Evolutionary conservation across 768 basidiomycete genomes (phyloP).

Genomic region (Trametes maxima): DNA sequence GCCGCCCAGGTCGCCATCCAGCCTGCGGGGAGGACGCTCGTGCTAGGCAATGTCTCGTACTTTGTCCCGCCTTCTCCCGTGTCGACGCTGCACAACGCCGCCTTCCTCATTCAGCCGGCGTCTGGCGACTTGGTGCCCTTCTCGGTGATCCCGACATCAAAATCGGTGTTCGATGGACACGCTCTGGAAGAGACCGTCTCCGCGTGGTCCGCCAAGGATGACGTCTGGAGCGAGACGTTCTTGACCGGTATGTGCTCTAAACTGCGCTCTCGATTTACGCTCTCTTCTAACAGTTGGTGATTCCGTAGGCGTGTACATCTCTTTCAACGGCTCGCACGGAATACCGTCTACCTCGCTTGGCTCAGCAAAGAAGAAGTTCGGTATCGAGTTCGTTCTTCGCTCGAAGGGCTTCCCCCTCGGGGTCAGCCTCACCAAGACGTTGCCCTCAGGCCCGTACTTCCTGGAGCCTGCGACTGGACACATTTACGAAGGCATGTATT

Average conservation of each 20-base stretch:
- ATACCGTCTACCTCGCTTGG: conserved; percentile 14
- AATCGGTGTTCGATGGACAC: conserved; percentile 16
- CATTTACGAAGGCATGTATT: conserved; percentile 30
- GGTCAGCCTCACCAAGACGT: conserved; percentile 13
- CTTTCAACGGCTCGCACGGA: conserved; percentile 20
- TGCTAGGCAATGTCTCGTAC: conserved; percentile 23
- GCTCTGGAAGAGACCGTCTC: conserved; percentile 21
- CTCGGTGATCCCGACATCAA: conserved; percentile 29
- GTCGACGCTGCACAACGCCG: conserved; percentile 13
- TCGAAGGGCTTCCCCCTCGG: conserved; percentile 20
- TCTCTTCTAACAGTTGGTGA: background rate
- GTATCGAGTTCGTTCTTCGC: conserved; percentile 21
- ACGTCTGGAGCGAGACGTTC: conserved; percentile 31
- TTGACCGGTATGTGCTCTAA: conserved; percentile 23
- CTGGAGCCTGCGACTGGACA: conserved; percentile 27
- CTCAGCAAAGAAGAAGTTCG: conserved; percentile 9
- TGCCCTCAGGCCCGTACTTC: conserved; percentile 33
- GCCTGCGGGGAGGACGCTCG: conserved; percentile 22
- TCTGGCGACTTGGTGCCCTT: conserved; percentile 25
- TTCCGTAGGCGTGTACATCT: conserved; percentile 25
- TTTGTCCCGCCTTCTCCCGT: conserved; percentile 24
- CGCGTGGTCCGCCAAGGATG: conserved; percentile 23
- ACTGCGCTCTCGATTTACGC: background rate
- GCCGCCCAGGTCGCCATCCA: conserved; percentile 14
- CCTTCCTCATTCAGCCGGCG: conserved; percentile 2